Conservation (phyloP, 2,329 filamentous ascomycete species). For the Colletotrichum orbiculare region DNA sequence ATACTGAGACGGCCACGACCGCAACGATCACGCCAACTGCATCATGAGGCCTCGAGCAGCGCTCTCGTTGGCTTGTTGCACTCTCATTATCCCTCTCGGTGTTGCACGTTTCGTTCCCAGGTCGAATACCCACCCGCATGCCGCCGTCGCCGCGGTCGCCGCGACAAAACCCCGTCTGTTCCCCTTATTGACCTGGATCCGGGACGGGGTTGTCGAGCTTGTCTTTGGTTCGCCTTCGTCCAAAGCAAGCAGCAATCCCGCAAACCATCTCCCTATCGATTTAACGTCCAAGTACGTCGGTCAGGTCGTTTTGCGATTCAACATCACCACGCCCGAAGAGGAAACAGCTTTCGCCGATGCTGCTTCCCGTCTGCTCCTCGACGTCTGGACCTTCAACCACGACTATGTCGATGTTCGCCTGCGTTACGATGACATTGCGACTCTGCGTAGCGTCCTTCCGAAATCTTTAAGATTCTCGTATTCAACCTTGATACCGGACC, state of each 20-base stretch:
- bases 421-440: conserved; percentile 79
- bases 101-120: too few relatives aligned
- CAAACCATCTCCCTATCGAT: conserved; percentile 50
- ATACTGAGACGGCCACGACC: too few relatives aligned
- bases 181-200: conserved; percentile 61
- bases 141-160: not conserved
- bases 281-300: conserved; percentile 74
- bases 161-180: conserved; percentile 46
- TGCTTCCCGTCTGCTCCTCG: conserved; percentile 79
- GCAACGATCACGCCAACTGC: too few relatives aligned
- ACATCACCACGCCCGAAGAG: conserved; percentile 75
- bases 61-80: too few relatives aligned
- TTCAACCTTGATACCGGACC: conserved; percentile 80
- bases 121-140: too few relatives aligned
- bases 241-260: conserved; percentile 42
- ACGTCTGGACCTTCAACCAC: conserved; percentile 88
- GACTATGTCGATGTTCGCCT: conserved; percentile 88
- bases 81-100: too few relatives aligned
- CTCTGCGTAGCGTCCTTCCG: conserved; percentile 83
- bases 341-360: conserved; percentile 78
- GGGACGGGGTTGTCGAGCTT: conserved; percentile 61
- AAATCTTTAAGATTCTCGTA: conserved; percentile 77
- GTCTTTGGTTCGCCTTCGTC: conserved; percentile 59
- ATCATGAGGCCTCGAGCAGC: too few relatives aligned
- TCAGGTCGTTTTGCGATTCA: conserved; percentile 92